phyloP scores from a whole-genome alignment of 2,329 filamentous ascomycete species.

The Teratosphaeria destructans region DNA sequence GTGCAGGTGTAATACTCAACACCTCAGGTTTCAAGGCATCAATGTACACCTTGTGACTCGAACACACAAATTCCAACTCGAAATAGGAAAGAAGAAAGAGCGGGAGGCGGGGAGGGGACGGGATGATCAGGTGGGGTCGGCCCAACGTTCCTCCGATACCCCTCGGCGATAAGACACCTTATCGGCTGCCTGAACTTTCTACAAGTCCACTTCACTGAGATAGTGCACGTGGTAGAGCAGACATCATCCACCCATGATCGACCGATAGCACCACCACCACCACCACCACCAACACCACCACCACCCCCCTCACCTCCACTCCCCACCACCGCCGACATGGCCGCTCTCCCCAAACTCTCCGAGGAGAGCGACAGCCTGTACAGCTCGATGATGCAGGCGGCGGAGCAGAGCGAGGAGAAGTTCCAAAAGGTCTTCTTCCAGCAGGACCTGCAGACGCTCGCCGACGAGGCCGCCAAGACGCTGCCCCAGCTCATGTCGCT shows the following conservation, averaged over 20 bases:
- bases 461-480: constrained; percentile 1
- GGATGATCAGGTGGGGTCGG: no score
- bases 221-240: neutral
- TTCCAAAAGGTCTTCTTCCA: constrained; percentile 23
- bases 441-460: constrained; percentile 9
- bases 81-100: no score
- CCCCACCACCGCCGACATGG: constrained; percentile 7
- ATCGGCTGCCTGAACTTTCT: neutral
- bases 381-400: constrained; percentile 10
- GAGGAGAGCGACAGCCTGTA: constrained; percentile 21
- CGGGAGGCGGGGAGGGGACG: no score
- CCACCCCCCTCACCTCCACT: constrained; percentile 3
- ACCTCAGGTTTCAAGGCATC: no score
- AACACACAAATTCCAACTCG: no score
- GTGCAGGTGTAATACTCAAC: no score
- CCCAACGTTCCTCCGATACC: neutral
- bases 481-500: constrained; percentile 19
- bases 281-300: constrained; percentile 6
- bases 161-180: neutral
- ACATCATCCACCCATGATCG: constrained; percentile 8
- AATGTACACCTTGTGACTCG: no score
- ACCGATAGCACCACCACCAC: constrained; percentile 9
- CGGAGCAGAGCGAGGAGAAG: constrained; percentile 17
- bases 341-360: constrained; percentile 11
- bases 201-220: no score